Percentiles rank a stretch among this genome's conserved stretches.
Conservation (phyloP, 179 eudicot genomes). For the Heliamphora pulchella region DNA sequence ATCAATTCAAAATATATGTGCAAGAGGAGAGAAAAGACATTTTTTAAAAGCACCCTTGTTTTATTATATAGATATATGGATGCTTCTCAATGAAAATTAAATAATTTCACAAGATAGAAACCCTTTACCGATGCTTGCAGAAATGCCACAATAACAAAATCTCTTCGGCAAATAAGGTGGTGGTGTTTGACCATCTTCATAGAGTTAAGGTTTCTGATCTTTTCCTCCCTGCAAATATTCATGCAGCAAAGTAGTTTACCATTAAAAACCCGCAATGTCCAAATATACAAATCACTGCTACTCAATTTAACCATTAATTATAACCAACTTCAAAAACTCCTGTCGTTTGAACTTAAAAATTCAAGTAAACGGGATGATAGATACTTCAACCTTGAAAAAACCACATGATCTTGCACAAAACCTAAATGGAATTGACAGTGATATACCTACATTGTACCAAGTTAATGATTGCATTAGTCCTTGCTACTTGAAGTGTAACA, state of each 20-base stretch:
- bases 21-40: no score
- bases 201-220: background rate
- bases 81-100: no score
- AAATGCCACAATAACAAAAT: background rate
- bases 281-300: background rate
- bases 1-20: no score
- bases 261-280: background rate
- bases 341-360: no score
- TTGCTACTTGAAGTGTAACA: constrained; percentile 1
- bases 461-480: background rate
- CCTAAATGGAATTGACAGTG: background rate
- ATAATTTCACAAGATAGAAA: no score
- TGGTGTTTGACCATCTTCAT: constrained; percentile 4
- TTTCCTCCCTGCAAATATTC: background rate
- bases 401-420: background rate
- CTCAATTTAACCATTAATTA: background rate
- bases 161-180: background rate
- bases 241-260: background rate
- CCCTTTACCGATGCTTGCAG: background rate
- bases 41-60: no score
- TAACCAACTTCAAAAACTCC: no score
- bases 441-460: background rate
- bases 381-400: background rate
- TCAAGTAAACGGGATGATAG: background rate
- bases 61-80: no score